Conservation (phyloP, 495 filamentous ascomycete species). For the Cetradonia linearis region DNA sequence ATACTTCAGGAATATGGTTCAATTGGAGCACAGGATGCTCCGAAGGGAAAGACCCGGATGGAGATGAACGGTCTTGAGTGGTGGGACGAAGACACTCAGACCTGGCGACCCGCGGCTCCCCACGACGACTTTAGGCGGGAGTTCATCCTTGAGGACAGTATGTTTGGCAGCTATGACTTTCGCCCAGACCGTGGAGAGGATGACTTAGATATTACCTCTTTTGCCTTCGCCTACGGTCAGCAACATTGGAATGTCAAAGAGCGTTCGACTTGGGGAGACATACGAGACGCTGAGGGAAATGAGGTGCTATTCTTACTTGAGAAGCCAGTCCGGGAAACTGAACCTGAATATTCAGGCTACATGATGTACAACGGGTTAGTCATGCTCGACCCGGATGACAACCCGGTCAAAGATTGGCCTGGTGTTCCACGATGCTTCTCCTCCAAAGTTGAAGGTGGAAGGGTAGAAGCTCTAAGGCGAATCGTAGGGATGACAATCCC, state of each 20-base stretch:
- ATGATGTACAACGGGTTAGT: constrained; percentile 11
- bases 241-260: constrained; percentile 11
- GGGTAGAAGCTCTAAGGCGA: constrained; percentile 10
- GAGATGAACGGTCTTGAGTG: neutral
- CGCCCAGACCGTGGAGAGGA: constrained; percentile 8
- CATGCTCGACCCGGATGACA: constrained; percentile 16
- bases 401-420: constrained; percentile 13
- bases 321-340: neutral
- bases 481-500: constrained; percentile 12
- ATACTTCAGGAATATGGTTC: neutral
- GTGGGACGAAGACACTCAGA: neutral
- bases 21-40: neutral
- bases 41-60: neutral
- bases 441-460: constrained; percentile 10
- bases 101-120: constrained; percentile 2
- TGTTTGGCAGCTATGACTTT: constrained; percentile 1
- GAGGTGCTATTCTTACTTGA: constrained; percentile 3
- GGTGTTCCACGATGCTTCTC: constrained; percentile 14
- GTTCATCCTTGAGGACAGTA: constrained; percentile 5
- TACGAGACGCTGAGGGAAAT: constrained; percentile 13
- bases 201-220: constrained; percentile 8
- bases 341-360: neutral
- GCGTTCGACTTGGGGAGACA: constrained; percentile 1
- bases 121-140: constrained; percentile 7
- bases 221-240: neutral